Evolutionary conservation across 2,329 filamentous ascomycete genomes (phyloP), one percentile per base, ranked within the genome.

Genomic region (Diplodia intermedia): DNA sequence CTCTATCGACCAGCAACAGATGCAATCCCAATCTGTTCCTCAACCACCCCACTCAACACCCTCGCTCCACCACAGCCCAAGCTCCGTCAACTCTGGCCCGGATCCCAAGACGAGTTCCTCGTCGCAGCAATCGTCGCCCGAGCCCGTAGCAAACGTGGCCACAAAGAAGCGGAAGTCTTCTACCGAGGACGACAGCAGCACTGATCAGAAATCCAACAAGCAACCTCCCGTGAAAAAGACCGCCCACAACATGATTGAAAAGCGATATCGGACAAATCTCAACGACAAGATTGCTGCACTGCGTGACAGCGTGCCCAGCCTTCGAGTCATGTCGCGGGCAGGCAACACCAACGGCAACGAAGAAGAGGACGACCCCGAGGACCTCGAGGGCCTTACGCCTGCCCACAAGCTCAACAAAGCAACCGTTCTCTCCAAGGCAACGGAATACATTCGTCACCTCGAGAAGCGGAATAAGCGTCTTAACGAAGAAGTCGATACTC

Each of bases 161-260:
- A 69, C 70, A 14, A 79, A 79, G 71, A 80, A 80, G 74, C 75
- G 78, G 31, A 80, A 80, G 70, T 78, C 77, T n/a, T 71, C 75
- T 14, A 72, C 74, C 5, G 85, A 88, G 26, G 83, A 87, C 3
- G 86, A 88, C 60, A 87, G 90, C 14, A 84, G 88, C 55, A 81
- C 85, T 79, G 69, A 73, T 1, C 72, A 71, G n/a, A 78, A 87
- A 62, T 86, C 85, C 72, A 86, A 83, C 73, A 89, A 85, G 74
- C 83, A 75, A 29, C 85, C 77, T 62, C 86, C 82, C 31, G 83
- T 83, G 69, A 97, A 97, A 85, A 97, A 97, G 85, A 96, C 94
- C 38, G 93, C 94, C 2, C 94, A 98, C 81, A 98, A 97, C 79
- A 95, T 98, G 86, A 97, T 98, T 71, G 94, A 98, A 82, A 98